Evolutionary conservation across 2,329 filamentous ascomycete species (phyloP).

Genomic region (Penicillium olsonii): DNA sequence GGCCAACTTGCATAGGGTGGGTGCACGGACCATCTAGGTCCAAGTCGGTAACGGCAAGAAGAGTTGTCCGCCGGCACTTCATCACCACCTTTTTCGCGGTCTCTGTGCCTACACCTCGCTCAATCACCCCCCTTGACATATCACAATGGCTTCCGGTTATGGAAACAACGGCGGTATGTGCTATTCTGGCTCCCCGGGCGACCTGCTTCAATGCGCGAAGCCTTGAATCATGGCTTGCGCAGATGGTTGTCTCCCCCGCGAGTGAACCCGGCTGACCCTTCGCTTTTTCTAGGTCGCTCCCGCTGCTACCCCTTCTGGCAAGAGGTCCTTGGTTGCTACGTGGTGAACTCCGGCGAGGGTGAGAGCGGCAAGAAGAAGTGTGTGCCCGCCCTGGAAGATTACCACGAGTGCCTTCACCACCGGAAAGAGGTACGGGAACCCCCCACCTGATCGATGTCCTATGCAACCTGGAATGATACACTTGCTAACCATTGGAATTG

Average conservation of each 20-base stretch:
- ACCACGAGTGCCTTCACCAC: conserved; percentile 98
- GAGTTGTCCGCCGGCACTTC: conserved; percentile 32
- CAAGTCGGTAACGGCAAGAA: conserved; percentile 35
- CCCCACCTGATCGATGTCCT: neutral
- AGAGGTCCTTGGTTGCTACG: conserved; percentile 97
- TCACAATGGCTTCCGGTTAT: conserved; percentile 53
- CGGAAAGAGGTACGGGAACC: conserved; percentile 81
- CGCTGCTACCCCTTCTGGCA: conserved; percentile 99
- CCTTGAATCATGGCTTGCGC: conserved; percentile 20
- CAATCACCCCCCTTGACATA: conserved; percentile 21
- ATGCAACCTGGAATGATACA: neutral
- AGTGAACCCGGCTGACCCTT: conserved; percentile 25
- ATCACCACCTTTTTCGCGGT: conserved; percentile 25
- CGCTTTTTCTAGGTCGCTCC: conserved; percentile 55
- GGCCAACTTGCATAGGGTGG: conserved; percentile 28
- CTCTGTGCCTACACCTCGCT: conserved; percentile 22
- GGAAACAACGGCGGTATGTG: conserved; percentile 57
- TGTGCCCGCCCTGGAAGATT: conserved; percentile 82
- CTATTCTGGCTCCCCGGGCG: neutral
- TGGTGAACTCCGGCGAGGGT: conserved; percentile 82
- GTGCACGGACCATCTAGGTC: conserved; percentile 23
- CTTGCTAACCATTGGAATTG: conserved; percentile 7
- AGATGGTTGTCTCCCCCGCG: conserved; percentile 17
- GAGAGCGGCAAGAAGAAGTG: conserved; percentile 88
- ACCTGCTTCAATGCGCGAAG: conserved; percentile 10